Evolutionary conservation across 164 flowering plant genomes (phyloP), one percentile per base, ranked within the genome.

Genomic region (Nymphaea thermarum): DNA sequence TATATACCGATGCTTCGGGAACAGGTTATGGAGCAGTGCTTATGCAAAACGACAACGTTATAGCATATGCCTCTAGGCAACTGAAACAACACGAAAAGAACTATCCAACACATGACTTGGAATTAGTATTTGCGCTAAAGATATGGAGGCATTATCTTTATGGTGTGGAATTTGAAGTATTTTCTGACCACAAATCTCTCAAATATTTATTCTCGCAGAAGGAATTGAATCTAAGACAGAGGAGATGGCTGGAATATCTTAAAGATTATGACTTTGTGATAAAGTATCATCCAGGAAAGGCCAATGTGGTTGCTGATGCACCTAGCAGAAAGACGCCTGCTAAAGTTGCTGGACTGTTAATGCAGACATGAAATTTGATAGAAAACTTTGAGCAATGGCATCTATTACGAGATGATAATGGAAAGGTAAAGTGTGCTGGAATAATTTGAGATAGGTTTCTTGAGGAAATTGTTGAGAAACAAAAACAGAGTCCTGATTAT

Each of bases 301-400:
- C 68, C 8, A 75, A 75, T 68, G 63, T 68, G 2, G 71, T 67
- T 0, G 77, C 64, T 0, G 66, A 75, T 64, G 74, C 68, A 3
- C 47, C 71, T 10, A 75, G 69, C 43, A 18, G 69, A 6, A 75
- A 71, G 65, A 8, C 10, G 45, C 7, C 8, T 2, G 61, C 42
- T 10, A 10, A 55, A 55, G 60, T 1, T 55, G 1, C 1, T 55
- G 60, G 3, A 11, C 42, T 7, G 0, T 45, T 6, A 43, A 43
- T 5, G 2, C 11, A 12, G 4, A 44, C 57, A 67, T 45, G 41
- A 16, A 43, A 5, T 12, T 14, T 36, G 55, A 18, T 15, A 43
- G 60, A 47, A 10, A 1, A 47, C 18, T 6, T 62, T 25, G 36
- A 25, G 1, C 36, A 25, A 25, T 25, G 36, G 36, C 36, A 25